Evolutionary conservation across 441 rosid species (phyloP), one percentile per base, ranked within the genome.

Genomic region (Rhodomyrtus psidioides): DNA sequence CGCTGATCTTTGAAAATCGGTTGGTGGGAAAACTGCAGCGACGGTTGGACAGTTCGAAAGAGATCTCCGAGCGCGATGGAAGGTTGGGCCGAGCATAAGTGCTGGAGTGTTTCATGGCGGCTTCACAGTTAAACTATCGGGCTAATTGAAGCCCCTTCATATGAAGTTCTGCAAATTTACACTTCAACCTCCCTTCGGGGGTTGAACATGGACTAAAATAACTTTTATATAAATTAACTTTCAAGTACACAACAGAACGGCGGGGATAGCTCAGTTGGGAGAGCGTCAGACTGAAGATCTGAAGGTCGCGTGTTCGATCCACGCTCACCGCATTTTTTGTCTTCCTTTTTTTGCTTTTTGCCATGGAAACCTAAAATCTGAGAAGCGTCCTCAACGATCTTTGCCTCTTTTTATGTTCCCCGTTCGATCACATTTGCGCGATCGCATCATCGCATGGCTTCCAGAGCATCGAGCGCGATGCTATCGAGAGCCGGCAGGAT

Each of bases 401-500:
- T 30, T 2, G 12, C 58, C 26, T 23, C 26, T 21, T 55, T 23
- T 10, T 21, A 10, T 12, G 14, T 19, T 19, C n/a, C 76, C 79
- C 49, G 46, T 65, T 34, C 46, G 26, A 34, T 70, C 79, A 9
- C 49, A 23, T 34, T 39, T 26, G n/a, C 79, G 15, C 15, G 79
- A 2, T 70, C 49, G 46, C 79, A 90, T 90, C 90, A 4, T 70
- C 49, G 46, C 79, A 90, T 90, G 92, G 86, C 79, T 17, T 79
- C 90, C 53, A 74, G 92, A 81, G 90, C 87, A 27, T 86, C 88
- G 58, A 82, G 42, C 51, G 76, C 84, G 84, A 27, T 84, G 62
- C 42, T 89, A 27, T 59, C 89, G 56, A 88, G 93, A 21, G 91
- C 91, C 4, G 82, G 54, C 75, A 91, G 95, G 86, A 93, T 93